Percentiles rank a stretch among this genome's conserved stretches.
phyloP scores from a whole-genome alignment of 352 stramenopile genomes.

The Globisporangium rhizosaccharum region DNA sequence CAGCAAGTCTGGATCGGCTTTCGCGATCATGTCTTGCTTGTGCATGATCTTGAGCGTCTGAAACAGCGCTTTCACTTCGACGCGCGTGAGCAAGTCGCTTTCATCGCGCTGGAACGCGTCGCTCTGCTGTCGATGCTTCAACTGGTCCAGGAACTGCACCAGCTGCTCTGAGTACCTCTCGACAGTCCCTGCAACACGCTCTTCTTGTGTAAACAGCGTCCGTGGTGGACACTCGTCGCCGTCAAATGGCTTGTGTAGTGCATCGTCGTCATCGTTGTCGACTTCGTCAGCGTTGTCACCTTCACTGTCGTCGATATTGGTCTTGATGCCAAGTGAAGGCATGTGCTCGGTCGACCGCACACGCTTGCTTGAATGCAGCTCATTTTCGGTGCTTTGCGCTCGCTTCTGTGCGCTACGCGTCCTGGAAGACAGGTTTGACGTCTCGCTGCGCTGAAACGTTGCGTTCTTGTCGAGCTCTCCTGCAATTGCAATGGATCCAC shows the following conservation, averaged over 20 bases:
- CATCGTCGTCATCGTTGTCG: slow-evolving; percentile 4
- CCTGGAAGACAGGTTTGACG: background rate
- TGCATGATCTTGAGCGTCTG: slow-evolving; percentile 66
- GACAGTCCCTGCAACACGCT: slow-evolving; percentile 46
- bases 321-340: background rate
- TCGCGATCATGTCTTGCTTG: slow-evolving; percentile 55
- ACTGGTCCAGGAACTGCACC: slow-evolving; percentile 30
- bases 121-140: slow-evolving; percentile 27
- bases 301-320: background rate
- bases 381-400: background rate
- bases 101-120: slow-evolving; percentile 22
- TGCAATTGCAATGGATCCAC: background rate
- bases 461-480: slow-evolving; percentile 7
- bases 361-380: slow-evolving; percentile 15
- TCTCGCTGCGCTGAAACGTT: background rate
- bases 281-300: slow-evolving; percentile 9
- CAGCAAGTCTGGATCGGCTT: slow-evolving; percentile 48
- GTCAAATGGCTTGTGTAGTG: slow-evolving; percentile 12
- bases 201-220: slow-evolving; percentile 41
- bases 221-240: slow-evolving; percentile 26
- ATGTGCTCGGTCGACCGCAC: slow-evolving; percentile 11
- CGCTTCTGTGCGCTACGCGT: slow-evolving; percentile 11
- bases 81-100: slow-evolving; percentile 35
- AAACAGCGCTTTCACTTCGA: slow-evolving; percentile 58
- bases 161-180: slow-evolving; percentile 65